phyloP scores from a whole-genome alignment of 441 rosid species.

The Rhodomyrtus psidioides region DNA sequence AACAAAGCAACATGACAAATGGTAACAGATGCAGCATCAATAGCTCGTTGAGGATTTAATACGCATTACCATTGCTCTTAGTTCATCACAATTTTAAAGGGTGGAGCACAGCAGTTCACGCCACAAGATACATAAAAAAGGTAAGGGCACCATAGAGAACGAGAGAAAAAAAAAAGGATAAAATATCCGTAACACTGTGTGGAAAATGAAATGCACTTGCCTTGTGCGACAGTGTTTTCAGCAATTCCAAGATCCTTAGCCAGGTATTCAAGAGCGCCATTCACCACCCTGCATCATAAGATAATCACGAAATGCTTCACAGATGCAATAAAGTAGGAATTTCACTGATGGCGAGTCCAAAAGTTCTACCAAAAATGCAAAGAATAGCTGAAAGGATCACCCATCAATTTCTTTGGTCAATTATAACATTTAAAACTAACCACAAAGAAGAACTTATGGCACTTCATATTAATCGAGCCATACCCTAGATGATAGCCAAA shows the following conservation, averaged over 20 bases:
- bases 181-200: neutral
- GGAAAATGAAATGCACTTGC: conserved; percentile 27
- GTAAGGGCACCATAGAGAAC: neutral
- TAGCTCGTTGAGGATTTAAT: neutral
- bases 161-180: neutral
- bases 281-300: conserved; percentile 64
- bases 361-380: neutral
- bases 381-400: neutral
- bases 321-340: neutral
- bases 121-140: neutral
- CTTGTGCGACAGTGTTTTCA: conserved; percentile 83
- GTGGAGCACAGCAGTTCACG: neutral
- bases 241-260: conserved; percentile 91
- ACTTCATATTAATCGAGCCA: neutral
- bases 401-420: neutral
- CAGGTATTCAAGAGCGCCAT: conserved; percentile 93
- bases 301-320: neutral
- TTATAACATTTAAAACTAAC: neutral
- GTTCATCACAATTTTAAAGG: neutral
- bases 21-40: neutral
- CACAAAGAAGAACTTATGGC: neutral
- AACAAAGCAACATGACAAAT: neutral
- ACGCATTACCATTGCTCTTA: neutral
- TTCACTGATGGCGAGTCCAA: neutral
- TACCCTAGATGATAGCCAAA: conserved; percentile 99